A percentile compares a stretch with the other conserved stretches of the same genome.
Evolutionary conservation across 108 stramenopile species (phyloP).

Genomic region (Cyclotella atomus): DNA sequence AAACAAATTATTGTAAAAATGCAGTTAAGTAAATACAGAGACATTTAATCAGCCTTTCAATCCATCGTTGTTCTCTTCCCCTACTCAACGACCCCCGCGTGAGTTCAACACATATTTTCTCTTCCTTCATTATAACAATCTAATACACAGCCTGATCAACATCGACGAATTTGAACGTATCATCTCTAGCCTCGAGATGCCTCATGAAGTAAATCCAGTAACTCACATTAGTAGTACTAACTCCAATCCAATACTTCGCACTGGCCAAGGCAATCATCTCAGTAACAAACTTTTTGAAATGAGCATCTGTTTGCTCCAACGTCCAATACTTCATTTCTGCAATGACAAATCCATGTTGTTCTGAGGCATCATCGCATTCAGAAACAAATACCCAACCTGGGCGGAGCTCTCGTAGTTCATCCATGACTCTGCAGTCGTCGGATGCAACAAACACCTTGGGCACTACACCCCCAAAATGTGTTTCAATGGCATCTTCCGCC

Average conservation of each 20-base stretch:
- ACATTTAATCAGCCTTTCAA: background rate
- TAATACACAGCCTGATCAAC: background rate
- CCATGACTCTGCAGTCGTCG: conserved; percentile 20
- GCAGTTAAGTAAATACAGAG: no score
- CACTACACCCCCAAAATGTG: conserved; percentile 3
- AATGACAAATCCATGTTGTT: conserved; percentile 6
- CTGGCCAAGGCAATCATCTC: conserved; percentile 19
- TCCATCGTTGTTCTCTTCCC: no score
- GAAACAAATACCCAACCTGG: conserved; percentile 6
- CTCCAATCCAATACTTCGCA: conserved; percentile 19
- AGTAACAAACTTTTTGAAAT: conserved; percentile 14
- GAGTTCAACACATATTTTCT: no score
- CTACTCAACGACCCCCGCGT: no score
- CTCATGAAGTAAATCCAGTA: conserved; percentile 19
- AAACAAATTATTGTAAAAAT: background rate
- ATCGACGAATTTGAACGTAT: conserved; percentile 8
- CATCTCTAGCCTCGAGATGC: background rate
- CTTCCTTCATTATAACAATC: no score
- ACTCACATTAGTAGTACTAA: conserved; percentile 5
- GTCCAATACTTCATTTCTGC: conserved; percentile 12
- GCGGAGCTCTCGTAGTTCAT: conserved; percentile 5
- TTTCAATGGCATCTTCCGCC: conserved; percentile 7
- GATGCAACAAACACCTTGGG: conserved; percentile 12
- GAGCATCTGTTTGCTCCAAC: background rate
- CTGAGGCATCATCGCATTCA: conserved; percentile 18